Evolutionary conservation across 352 stramenopile species (phyloP), one percentile per base, ranked within the genome.

Genomic region (Pythium grandisporangium): DNA sequence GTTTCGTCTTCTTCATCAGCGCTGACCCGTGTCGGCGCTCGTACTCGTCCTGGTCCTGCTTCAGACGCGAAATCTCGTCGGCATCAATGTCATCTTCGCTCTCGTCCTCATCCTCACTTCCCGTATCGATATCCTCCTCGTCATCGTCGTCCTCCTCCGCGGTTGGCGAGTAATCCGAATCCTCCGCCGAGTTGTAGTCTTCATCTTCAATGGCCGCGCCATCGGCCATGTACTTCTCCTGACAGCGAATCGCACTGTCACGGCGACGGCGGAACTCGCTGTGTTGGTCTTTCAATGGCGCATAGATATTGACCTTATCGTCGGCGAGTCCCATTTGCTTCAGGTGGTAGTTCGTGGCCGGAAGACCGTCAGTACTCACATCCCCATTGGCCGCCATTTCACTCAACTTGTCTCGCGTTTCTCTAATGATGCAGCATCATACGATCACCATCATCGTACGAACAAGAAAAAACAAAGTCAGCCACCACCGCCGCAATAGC

Each of bases 281-380:
- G 53, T 87, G 54, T 55, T 90, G 73, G 37, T 79, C 67, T 6
- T 71, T 56, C 14, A 81, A 33, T 2, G 77, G 70, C 4, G 71
- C 71, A 37, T 90, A 90, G 30, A 90, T 90, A 48, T 90, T 77
- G 45, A 90, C 67, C 55, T 84, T 83, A 30, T 87, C 61, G 34
- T 79, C 56, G 23, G 40, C 55, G 2, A 87, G 54, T 14, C 77
- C 73, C n/a, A 90, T 36, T 32, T 87, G 73, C 55, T 87, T 87
- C 10, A 85, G 48, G 42, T 90, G 77, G 52, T 84, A 90, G 50
- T 82, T 84, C 14, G 77, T 86, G 16, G 60, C 67, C 7, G 77
- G 73, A 37, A 49, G 29, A 3, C 42, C 37, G 6, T 16, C 25
- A 12, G 36, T 21, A 4, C 14, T 30, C 24, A 41, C 49, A 22